A percentile compares a stretch with the other conserved stretches of the same genome.
These are phyloP conservation scores for Blastobotrys robertii DNA, from an alignment of 805 yeast species.

Conservation along the genomic window DNA sequence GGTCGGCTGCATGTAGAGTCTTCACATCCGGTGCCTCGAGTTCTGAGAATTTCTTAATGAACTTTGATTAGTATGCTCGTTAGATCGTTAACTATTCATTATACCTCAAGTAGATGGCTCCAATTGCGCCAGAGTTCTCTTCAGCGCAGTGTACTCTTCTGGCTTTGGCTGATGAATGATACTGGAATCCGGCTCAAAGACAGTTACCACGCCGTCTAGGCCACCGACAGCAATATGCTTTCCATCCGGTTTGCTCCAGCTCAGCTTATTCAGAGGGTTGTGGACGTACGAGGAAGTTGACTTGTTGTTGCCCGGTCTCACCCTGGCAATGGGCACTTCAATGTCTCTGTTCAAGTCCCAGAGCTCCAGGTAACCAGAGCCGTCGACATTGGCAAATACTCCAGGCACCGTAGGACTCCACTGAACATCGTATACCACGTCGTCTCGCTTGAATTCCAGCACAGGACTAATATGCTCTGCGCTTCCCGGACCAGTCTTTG, in stretches of 20 bases:
- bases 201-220: constrained; percentile 23
- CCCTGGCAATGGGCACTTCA: constrained; percentile 22
- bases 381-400: constrained; percentile 29
- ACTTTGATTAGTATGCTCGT: too few relatives aligned
- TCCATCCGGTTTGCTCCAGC: constrained; percentile 23
- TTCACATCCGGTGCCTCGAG: too few relatives aligned
- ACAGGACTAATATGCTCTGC: constrained; percentile 13
- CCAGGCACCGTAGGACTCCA: constrained; percentile 30
- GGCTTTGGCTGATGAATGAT: constrained; percentile 9
- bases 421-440: constrained; percentile 27
- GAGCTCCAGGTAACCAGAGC: constrained; percentile 27
- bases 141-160: constrained; percentile 11
- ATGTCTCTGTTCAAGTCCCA: constrained; percentile 30
- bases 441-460: constrained; percentile 20
- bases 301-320: constrained; percentile 7
- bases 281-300: neutral
- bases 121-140: constrained; percentile 1
- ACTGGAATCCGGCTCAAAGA: constrained; percentile 16
- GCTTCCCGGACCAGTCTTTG: constrained; percentile 1
- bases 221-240: constrained; percentile 26
- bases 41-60: too few relatives aligned
- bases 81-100: too few relatives aligned
- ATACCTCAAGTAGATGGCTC: too few relatives aligned
- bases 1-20: too few relatives aligned
- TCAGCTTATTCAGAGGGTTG: constrained; percentile 23